Evolutionary conservation across 2,329 filamentous ascomycete genomes (phyloP).

Genomic region (Aureobasidium namibiae): DNA sequence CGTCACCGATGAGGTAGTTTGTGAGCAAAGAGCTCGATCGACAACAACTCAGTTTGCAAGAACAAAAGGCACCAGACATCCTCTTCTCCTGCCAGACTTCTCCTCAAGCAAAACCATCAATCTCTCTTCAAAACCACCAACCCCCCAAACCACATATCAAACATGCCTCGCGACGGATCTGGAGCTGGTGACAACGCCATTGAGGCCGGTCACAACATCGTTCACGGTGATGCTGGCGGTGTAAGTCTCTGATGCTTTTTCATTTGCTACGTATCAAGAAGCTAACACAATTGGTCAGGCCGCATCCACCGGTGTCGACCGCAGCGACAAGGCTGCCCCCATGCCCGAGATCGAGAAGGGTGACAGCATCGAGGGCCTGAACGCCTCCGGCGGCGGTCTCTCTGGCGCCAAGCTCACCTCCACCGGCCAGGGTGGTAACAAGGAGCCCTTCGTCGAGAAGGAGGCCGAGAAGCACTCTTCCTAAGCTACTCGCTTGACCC

Average conservation of each 20-base stretch:
- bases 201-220: conserved; percentile 29
- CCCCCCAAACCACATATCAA: conserved; percentile 14
- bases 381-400: conserved; percentile 27
- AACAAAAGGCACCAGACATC: conserved; percentile 2
- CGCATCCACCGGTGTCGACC: conserved; percentile 24
- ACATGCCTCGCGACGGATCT: conserved; percentile 35
- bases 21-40: not conserved
- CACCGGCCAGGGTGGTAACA: conserved; percentile 64
- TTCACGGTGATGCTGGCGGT: conserved; percentile 30
- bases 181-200: conserved; percentile 33
- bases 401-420: conserved; percentile 64
- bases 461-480: conserved; percentile 55
- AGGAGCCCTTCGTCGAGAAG: conserved; percentile 72
- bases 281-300: conserved; percentile 5
- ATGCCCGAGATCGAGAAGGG: conserved; percentile 32
- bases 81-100: not conserved
- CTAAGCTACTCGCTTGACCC: not conserved
- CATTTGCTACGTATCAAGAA: not conserved
- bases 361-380: conserved; percentile 28
- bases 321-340: conserved; percentile 32
- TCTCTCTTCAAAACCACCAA: not conserved
- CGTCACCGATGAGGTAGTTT: conserved; percentile 3
- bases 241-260: conserved; percentile 18
- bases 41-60: not conserved
- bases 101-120: not conserved